Base-by-base conservation (phyloP, 2,329 filamentous ascomycete genomes). In the Cytospora paraplurivora region DNA sequence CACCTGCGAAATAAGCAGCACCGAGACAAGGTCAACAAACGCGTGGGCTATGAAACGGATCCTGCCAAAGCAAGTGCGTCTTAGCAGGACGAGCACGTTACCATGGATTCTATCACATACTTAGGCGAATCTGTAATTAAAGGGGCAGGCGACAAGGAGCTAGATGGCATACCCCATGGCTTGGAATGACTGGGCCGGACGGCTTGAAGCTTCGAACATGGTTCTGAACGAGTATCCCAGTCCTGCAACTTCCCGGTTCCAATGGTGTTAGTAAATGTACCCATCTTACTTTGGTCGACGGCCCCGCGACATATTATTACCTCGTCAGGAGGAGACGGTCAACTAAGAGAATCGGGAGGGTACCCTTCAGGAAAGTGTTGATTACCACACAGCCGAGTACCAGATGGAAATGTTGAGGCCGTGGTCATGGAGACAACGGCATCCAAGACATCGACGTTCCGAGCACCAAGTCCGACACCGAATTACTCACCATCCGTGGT, bases 1-100 rank as follows among this genome's bases (percentile, higher is more conserved):
- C 95, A 99, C 78, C 81, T 98, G 56, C 91, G 89, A 76, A 97
- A 97, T 76, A 86, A 90, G 51, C 81, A 84, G 59, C 95, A 99
- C 75, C 85, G 88, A 70, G 87, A 91, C 69, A 85, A 85, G 70
- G 91, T 93, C 11, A 84, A 88, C 66, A 76, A 78, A 60, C 77
- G 81, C 27, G 69, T 81, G 19, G 73, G 72, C 6, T 76, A 75
- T 62, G 62, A 65, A 5, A 67, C 65, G 13, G 59, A 61, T 35
- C 59, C 59, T 27, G 33, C 33, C 38, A 61, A 55, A 53, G 33
- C 33, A 19, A 44, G 51, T 34, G 3, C 35, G 7, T 53, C 51
- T 38, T 47, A 47, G 44, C n/a, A 47, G 44, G 44, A n/a, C 10
- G n/a, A 47, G 44, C 44, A n/a, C 44, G n/a, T 44, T 7, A 44